phyloP scores from a whole-genome alignment of 2,329 filamentous ascomycete species.

The Ophiocordyceps polyrhachis-furcata region DNA sequence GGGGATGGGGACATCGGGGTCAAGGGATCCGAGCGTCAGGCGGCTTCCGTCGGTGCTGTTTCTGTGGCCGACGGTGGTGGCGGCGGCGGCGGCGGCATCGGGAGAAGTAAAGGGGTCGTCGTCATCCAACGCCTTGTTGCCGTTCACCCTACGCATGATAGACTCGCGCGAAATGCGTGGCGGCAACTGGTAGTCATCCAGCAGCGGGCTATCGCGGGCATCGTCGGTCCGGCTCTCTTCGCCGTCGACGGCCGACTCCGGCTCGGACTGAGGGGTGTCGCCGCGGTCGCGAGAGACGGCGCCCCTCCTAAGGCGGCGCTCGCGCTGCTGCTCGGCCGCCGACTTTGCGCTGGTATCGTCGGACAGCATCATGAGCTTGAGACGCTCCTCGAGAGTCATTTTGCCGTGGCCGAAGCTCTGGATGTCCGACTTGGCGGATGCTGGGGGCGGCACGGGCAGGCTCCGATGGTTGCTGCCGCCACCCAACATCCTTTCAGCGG shows the following conservation, averaged over 20 bases:
- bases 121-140: slow-evolving; percentile 31
- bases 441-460: slow-evolving; percentile 55
- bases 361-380: slow-evolving; percentile 78
- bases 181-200: slow-evolving; percentile 47
- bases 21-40: slow-evolving; percentile 22
- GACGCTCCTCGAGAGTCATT: slow-evolving; percentile 71
- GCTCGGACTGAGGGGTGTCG: slow-evolving; percentile 23
- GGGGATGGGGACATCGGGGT: slow-evolving; percentile 80
- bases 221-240: slow-evolving; percentile 37
- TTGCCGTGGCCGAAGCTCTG: slow-evolving; percentile 54
- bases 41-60: slow-evolving; percentile 35
- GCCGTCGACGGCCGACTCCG: slow-evolving; percentile 17
- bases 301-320: slow-evolving; percentile 48
- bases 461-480: slow-evolving; percentile 41
- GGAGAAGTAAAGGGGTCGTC: slow-evolving; percentile 47
- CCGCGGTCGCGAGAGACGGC: slow-evolving; percentile 27
- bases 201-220: slow-evolving; percentile 37
- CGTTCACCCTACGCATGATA: slow-evolving; percentile 76
- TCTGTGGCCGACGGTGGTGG: slow-evolving; percentile 5
- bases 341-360: slow-evolving; percentile 39
- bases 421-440: slow-evolving; percentile 54
- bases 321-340: slow-evolving; percentile 46
- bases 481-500: slow-evolving; percentile 48
- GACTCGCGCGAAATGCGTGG: slow-evolving; percentile 82
- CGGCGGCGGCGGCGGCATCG: slow-evolving; percentile 15